Base-by-base conservation (phyloP, 176 grass and related monocot species). In the Tillandsia fasciculata region DNA sequence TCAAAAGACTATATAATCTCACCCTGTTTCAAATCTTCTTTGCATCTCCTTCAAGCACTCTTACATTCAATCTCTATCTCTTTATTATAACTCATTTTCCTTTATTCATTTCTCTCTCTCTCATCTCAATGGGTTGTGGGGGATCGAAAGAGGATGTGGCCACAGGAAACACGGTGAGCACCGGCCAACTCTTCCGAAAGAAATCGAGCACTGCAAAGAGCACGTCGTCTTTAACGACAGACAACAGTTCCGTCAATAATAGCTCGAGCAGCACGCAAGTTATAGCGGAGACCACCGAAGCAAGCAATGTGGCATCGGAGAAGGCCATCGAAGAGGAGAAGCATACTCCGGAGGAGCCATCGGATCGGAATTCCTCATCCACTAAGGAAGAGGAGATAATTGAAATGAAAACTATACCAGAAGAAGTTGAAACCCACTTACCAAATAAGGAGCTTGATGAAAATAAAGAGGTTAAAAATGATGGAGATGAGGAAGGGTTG, bases 131-230 rank as follows among this genome's bases (percentile, higher is more conserved):
- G 89, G 93, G 89, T 71, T 96, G 89, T 76, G 88, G 93, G 71
- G 80, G 79, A 74, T 96, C 93, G 12, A 96, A 96, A 77, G 80
- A 91, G 29, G 83, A 80, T 8, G 89, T 96, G 75, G 77, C 82
- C 81, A 81, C 83, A 50, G 81, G 88, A 65, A 86, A 91, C 83
- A 86, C 83, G 11, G 22, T 75, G 56, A 48, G 57, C 33, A 71
- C 66, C 74, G 64, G 64, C 63, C 80, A 58, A 66, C 69, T 91
- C 49, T 85, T 91, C 78, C 81, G 71, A 49, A 74, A 65, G 42
- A 83, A 88, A 66, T 91, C 88, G 51, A 89, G 78, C 64, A 9
- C 24, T 14, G 7, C 12, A 18, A 65, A 27, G 59, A 33, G 72
- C 15, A 51, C 50, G 15, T 12, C 29, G 4, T 22, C 66, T 13